phyloP scores from a whole-genome alignment of 768 basidiomycete species.

The Multifurca ochricompacta region DNA sequence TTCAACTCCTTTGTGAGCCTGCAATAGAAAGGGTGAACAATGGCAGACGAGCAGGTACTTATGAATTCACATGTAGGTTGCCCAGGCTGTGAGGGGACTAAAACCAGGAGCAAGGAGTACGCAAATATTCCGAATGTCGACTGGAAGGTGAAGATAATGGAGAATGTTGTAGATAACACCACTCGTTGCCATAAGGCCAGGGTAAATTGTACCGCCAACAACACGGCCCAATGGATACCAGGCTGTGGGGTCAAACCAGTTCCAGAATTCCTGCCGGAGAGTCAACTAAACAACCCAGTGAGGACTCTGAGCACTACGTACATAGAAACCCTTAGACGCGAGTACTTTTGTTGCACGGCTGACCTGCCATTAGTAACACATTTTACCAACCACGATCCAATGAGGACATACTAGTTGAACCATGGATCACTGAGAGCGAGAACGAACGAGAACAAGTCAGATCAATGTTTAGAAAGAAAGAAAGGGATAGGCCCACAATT shows the following conservation, averaged over 20 bases:
- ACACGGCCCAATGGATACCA: constrained; percentile 99
- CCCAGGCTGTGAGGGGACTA: constrained; percentile 92
- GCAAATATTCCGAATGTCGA: constrained; percentile 95
- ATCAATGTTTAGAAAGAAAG: too few species aligned
- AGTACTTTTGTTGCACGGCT: constrained; percentile 92
- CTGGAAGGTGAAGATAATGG: constrained; percentile 83
- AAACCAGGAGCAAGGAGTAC: constrained; percentile 96
- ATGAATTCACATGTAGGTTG: constrained; percentile 74
- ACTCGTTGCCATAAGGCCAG: constrained; percentile 96
- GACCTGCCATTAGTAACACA: constrained; percentile 4
- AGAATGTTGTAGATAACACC: constrained; percentile 94
- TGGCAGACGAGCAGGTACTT: neutral
- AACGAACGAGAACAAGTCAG: too few species aligned
- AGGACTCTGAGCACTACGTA: constrained; percentile 33
- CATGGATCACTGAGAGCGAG: constrained; percentile 90
- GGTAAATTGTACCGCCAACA: constrained; percentile 98
- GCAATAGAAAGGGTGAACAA: neutral
- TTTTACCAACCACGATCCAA: neutral
- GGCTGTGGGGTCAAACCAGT: constrained; percentile 99
- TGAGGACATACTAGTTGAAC: constrained; percentile 88
- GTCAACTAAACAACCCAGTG: neutral
- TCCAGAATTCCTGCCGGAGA: constrained; percentile 86
- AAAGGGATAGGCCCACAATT: constrained; percentile 63
- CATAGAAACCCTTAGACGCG: constrained; percentile 92
- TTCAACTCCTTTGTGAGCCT: constrained; percentile 98